phyloP scores from a whole-genome alignment of 2,329 filamentous ascomycete genomes.

The Exophiala sp. region DNA sequence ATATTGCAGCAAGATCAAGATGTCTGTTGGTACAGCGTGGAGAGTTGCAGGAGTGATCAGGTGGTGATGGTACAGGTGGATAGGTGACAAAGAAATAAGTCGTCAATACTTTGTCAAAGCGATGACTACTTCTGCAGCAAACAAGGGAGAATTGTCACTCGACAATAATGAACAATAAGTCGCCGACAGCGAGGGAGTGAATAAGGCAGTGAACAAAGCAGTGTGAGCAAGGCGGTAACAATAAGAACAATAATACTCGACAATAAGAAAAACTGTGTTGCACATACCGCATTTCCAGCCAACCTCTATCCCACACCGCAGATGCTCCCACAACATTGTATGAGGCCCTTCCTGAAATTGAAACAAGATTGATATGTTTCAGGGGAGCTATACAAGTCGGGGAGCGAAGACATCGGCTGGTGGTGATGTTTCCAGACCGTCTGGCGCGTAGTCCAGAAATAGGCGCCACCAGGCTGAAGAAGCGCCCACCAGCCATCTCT shows the following conservation, averaged over 20 bases:
- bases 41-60: background rate
- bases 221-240: conserved; percentile 6
- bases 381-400: conserved; percentile 16
- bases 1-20: background rate
- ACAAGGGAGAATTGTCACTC: conserved; percentile 26
- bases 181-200: conserved; percentile 16
- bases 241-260: conserved; percentile 21
- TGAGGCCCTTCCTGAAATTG: conserved; percentile 10
- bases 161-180: background rate
- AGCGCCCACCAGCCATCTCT: conserved; percentile 26
- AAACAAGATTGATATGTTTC: conserved; percentile 13
- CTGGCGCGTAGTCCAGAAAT: conserved; percentile 25
- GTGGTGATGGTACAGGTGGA: conserved; percentile 5
- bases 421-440: conserved; percentile 17
- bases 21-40: background rate
- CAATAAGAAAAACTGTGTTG: conserved; percentile 10
- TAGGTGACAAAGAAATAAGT: conserved; percentile 16
- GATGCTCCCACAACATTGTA: conserved; percentile 20
- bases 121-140: conserved; percentile 10
- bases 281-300: conserved; percentile 22
- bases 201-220: conserved; percentile 9
- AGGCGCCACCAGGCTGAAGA: conserved; percentile 26
- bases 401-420: conserved; percentile 22
- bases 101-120: conserved; percentile 16
- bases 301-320: conserved; percentile 15